Conservation (phyloP, 139 green algal genomes). For the Haematococcus sp. region DNA sequence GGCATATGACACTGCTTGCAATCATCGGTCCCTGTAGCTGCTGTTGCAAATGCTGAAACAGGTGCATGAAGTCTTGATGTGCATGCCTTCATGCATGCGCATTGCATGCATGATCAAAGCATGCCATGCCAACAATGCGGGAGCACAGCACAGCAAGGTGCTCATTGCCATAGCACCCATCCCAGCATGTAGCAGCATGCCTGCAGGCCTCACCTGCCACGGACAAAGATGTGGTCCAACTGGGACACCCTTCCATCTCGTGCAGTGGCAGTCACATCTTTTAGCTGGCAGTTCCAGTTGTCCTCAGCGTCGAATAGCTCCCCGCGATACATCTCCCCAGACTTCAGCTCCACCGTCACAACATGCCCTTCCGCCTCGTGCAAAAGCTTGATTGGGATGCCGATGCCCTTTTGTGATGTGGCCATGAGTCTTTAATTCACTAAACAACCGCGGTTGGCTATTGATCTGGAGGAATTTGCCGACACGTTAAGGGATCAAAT, state of each 20-base stretch:
- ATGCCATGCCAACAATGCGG: neutral
- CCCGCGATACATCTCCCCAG: constrained; percentile 92
- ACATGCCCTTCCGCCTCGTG: constrained; percentile 97
- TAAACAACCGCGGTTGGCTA: too few species aligned
- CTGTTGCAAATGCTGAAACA: too few species aligned
- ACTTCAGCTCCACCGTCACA: constrained; percentile 96
- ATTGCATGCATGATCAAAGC: neutral
- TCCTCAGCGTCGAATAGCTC: constrained; percentile 94
- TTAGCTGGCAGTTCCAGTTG: constrained; percentile 98
- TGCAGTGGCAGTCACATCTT: constrained; percentile 88
- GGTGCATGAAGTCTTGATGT: too few species aligned
- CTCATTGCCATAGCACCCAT: too few species aligned
- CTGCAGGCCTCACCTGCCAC: constrained; percentile 55
- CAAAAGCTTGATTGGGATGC: constrained; percentile 90
- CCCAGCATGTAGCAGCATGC: neutral
- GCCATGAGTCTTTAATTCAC: constrained; percentile 16
- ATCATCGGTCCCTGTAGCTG: too few species aligned
- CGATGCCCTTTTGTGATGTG: constrained; percentile 55
- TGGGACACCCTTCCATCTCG: constrained; percentile 70
- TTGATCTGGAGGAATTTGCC: too few species aligned
- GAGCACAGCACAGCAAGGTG: too few species aligned
- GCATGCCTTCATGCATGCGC: too few species aligned
- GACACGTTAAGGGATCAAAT: too few species aligned
- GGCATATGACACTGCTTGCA: too few species aligned
- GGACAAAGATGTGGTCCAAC: constrained; percentile 91